phyloP scores from a whole-genome alignment of 345 rosid species.

The Sisymbrium altissimum region DNA sequence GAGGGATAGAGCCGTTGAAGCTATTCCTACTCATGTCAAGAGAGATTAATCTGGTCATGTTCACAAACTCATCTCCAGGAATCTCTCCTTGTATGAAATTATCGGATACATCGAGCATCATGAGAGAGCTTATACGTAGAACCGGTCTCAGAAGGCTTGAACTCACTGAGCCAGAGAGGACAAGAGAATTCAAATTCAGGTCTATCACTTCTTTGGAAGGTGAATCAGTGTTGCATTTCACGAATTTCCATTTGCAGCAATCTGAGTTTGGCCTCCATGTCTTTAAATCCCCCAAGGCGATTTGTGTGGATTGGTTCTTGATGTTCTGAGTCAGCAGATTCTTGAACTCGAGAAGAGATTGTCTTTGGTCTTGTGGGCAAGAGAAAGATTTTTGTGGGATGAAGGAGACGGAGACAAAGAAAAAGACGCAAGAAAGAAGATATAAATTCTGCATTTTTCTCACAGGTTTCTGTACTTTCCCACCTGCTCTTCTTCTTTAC shows the following conservation, averaged over 20 bases:
- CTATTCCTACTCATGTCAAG: constrained; percentile 33
- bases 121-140: constrained; percentile 13
- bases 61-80: constrained; percentile 33
- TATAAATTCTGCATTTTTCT: constrained; percentile 5
- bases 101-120: neutral
- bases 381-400: neutral
- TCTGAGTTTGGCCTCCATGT: constrained; percentile 26
- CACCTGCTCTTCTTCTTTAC: neutral
- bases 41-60: constrained; percentile 25
- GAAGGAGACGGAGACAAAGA: neutral
- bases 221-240: constrained; percentile 5
- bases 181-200: neutral
- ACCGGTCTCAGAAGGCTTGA: constrained; percentile 19
- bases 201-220: constrained; percentile 5
- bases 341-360: constrained; percentile 28
- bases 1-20: constrained; percentile 35
- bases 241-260: constrained; percentile 25
- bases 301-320: neutral
- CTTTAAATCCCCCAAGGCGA: neutral
- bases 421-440: neutral
- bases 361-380: constrained; percentile 18
- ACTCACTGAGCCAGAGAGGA: neutral
- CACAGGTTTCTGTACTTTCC: neutral
- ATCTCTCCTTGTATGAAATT: constrained; percentile 32
- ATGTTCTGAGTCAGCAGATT: neutral